Conservation (phyloP, 2,329 filamentous ascomycete genomes). For the Fusarium hainanense region DNA sequence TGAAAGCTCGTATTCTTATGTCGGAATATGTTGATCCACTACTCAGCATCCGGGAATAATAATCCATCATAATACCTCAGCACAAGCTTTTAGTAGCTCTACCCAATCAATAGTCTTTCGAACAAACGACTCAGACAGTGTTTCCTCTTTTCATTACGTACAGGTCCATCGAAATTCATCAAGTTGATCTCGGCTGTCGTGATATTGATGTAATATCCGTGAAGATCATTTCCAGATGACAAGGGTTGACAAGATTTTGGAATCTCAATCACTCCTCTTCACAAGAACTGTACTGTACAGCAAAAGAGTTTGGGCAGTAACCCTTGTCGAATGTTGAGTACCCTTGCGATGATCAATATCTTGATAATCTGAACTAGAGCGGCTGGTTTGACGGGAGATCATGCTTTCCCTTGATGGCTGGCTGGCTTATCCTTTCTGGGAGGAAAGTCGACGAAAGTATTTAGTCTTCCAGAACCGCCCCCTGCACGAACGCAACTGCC, state of each 20-base stretch:
- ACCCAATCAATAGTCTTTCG: neutral
- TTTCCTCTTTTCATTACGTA: neutral
- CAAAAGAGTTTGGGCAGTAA: neutral
- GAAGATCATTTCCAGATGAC: neutral
- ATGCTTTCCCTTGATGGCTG: neutral
- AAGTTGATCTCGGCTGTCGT: neutral
- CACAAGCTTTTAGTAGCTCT: neutral
- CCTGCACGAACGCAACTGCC: neutral
- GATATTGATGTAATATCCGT: neutral
- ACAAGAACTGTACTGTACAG: neutral
- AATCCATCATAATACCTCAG: neutral
- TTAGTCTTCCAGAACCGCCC: neutral
- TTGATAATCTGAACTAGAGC: neutral
- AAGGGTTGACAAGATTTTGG: neutral
- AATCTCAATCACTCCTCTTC: neutral
- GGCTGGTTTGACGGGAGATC: neutral
- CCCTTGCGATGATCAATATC: neutral
- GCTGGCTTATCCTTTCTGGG: neutral
- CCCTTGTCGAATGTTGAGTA: neutral
- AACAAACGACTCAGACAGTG: neutral
- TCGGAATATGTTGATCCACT: neutral
- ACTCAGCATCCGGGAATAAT: neutral
- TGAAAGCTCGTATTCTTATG: neutral
- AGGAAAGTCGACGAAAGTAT: neutral
- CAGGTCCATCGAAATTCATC: neutral